phyloP scores from a whole-genome alignment of 1,284 basidiomycete species.

The Trichosporon sp. region DNA sequence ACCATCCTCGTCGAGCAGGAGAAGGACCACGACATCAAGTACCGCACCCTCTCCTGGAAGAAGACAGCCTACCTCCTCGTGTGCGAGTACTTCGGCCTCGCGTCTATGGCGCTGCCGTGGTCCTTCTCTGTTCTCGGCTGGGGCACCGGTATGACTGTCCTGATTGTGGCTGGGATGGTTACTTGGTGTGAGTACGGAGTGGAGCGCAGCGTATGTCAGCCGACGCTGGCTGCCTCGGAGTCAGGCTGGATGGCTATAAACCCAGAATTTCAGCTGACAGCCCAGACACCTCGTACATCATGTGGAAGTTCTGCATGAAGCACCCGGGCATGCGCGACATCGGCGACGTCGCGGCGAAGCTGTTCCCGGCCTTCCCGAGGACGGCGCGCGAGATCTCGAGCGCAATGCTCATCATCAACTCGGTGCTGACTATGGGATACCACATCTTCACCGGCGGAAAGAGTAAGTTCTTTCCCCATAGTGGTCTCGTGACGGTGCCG shows the following conservation, averaged over 20 bases:
- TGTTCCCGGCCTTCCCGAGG: slow-evolving; percentile 46
- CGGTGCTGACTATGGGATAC: slow-evolving; percentile 53
- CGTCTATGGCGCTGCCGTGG: slow-evolving; percentile 49
- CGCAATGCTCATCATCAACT: slow-evolving; percentile 47
- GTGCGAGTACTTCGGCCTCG: slow-evolving; percentile 53
- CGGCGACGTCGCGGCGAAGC: slow-evolving; percentile 65
- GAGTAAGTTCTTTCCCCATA: slow-evolving; percentile 22
- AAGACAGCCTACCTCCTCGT: slow-evolving; percentile 49
- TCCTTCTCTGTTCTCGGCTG: slow-evolving; percentile 46
- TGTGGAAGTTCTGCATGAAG: slow-evolving; percentile 62
- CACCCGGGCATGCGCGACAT: slow-evolving; percentile 66
- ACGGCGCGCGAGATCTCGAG: slow-evolving; percentile 46
- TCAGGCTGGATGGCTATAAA: no score
- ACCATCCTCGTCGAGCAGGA: slow-evolving; percentile 40
- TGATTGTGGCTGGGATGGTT: slow-evolving; percentile 62
- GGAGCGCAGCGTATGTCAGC: background rate
- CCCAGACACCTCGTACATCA: slow-evolving; percentile 45
- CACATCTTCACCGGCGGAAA: slow-evolving; percentile 55
- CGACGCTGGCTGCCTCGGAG: no score
- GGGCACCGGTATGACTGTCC: slow-evolving; percentile 59
- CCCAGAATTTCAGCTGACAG: background rate
- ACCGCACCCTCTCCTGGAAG: slow-evolving; percentile 47
- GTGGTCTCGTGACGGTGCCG: background rate
- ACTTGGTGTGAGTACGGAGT: slow-evolving; percentile 45
- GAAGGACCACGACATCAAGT: slow-evolving; percentile 38